Percentiles rank a stretch among this genome's conserved stretches.
Conservation (phyloP, 1,284 basidiomycete genomes). For the Paramarasmius palmivorus region DNA sequence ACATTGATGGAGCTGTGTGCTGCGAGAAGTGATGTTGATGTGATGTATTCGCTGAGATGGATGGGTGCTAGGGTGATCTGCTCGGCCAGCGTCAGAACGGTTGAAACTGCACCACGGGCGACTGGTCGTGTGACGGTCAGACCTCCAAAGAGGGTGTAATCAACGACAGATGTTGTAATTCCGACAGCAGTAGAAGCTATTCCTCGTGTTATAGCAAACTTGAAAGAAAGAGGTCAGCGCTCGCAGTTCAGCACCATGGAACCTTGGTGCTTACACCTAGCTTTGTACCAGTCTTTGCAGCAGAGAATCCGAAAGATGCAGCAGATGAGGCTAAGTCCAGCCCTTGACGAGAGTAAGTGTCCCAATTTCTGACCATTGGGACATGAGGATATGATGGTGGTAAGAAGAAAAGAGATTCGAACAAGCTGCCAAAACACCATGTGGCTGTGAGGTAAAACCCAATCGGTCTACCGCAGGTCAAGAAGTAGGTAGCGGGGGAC, state of each 20-base stretch:
- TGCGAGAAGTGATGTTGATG: slow-evolving; percentile 71
- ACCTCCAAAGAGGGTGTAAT: slow-evolving; percentile 65
- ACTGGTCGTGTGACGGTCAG: slow-evolving; percentile 54
- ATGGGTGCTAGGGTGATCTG: slow-evolving; percentile 72
- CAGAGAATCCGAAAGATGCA: slow-evolving; percentile 61
- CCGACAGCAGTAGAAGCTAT: slow-evolving; percentile 59
- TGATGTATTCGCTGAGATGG: slow-evolving; percentile 70
- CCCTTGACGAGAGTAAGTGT: slow-evolving; percentile 58
- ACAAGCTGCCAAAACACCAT: no score
- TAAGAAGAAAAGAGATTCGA: not conserved
- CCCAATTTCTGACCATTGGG: slow-evolving; percentile 48
- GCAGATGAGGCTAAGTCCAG: slow-evolving; percentile 66
- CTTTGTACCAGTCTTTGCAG: slow-evolving; percentile 66
- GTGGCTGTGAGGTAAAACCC: no score
- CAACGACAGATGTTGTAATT: slow-evolving; percentile 57
- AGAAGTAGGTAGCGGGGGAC: no score
- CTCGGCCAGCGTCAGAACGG: slow-evolving; percentile 67
- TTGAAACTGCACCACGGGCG: slow-evolving; percentile 56
- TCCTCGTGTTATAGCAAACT: slow-evolving; percentile 71
- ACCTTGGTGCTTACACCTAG: slow-evolving; percentile 52
- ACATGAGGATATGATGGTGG: slow-evolving; percentile 4
- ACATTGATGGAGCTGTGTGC: slow-evolving; percentile 74
- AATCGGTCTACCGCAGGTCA: no score
- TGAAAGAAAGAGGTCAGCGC: not conserved
- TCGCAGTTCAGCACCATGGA: slow-evolving; percentile 12